Conservation (phyloP, 805 yeast genomes). For the Ogataea nitratoaversa region DNA sequence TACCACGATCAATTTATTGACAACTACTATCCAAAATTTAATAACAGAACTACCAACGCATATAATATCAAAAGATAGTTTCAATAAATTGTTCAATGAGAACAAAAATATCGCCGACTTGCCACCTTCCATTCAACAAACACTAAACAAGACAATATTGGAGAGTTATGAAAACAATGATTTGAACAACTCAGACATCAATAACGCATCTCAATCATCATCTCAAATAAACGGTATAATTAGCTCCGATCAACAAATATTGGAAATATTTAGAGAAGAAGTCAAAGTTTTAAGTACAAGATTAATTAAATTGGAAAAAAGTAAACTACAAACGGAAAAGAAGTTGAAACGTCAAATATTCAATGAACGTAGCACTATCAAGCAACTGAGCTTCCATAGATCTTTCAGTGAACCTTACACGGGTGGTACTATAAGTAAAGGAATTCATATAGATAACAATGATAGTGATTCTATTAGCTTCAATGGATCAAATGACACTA, state of each 20-base stretch:
- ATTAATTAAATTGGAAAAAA: constrained; percentile 17
- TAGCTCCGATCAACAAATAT: constrained; percentile 24
- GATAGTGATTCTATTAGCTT: constrained; percentile 6
- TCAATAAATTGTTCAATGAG: constrained; percentile 2
- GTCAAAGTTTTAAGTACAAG: constrained; percentile 21
- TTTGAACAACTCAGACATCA: background rate
- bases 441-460: constrained; percentile 16
- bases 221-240: constrained; percentile 6
- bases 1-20: background rate
- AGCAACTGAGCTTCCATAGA: constrained; percentile 14
- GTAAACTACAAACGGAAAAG: constrained; percentile 21
- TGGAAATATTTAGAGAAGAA: constrained; percentile 28
- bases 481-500: constrained; percentile 11
- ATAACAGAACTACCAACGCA: constrained; percentile 9
- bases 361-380: constrained; percentile 24
- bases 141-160: background rate
- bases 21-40: background rate
- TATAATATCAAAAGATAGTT: constrained; percentile 7
- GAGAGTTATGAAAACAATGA: background rate
- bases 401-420: constrained; percentile 9
- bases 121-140: background rate
- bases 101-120: background rate
- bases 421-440: constrained; percentile 13
- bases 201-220: background rate
- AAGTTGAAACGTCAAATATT: constrained; percentile 18